phyloP scores from a whole-genome alignment of 2,329 filamentous ascomycete species.

The Diaporthe destruens region DNA sequence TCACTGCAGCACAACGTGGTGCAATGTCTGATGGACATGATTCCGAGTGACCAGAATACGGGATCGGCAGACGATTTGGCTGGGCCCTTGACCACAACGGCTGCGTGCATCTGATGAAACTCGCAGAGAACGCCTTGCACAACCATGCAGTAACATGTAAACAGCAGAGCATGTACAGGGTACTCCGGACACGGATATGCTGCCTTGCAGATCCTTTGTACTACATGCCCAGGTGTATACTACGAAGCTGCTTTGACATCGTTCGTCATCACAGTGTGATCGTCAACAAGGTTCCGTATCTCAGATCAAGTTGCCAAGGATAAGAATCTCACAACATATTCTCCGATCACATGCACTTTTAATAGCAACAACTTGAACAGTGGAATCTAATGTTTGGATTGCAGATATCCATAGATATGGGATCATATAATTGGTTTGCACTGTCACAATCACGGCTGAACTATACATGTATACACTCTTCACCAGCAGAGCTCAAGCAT shows the following conservation, averaged over 20 bases:
- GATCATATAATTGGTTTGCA: not conserved
- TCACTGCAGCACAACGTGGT: not conserved
- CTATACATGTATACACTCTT: too few relatives aligned
- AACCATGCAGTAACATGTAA: not conserved
- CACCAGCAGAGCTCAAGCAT: not conserved
- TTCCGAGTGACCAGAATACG: not conserved
- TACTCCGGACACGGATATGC: not conserved
- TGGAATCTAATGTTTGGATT: too few relatives aligned
- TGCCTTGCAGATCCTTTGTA: not conserved
- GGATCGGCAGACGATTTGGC: not conserved
- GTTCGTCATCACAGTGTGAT: constrained; percentile 12
- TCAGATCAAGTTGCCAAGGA: not conserved
- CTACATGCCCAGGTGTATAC: too few relatives aligned
- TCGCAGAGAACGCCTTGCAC: not conserved
- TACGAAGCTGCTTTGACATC: not conserved
- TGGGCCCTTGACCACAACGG: not conserved
- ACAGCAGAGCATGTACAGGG: not conserved
- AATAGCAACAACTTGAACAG: too few relatives aligned
- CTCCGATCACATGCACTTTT: too few relatives aligned
- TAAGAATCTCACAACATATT: not conserved
- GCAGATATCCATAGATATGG: too few relatives aligned
- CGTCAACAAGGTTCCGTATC: not conserved
- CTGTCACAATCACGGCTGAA: not conserved
- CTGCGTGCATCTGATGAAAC: constrained; percentile 1
- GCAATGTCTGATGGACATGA: not conserved